Conservation (phyloP, 768 basidiomycete species). For the Daedaleopsis nitida region DNA sequence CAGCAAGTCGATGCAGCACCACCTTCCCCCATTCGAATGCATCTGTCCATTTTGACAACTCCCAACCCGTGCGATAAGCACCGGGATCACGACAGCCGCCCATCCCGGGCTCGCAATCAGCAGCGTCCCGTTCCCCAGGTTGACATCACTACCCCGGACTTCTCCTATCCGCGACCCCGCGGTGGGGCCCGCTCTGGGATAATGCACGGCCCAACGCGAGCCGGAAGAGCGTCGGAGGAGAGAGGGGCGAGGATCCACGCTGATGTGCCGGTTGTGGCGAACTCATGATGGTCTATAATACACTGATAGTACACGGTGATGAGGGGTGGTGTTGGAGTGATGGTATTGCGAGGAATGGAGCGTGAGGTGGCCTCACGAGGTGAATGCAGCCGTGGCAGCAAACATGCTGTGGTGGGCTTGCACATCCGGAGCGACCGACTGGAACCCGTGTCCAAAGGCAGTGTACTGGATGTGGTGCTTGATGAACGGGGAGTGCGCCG, state of each 20-base stretch:
- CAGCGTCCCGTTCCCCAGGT: not conserved
- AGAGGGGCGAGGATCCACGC: not conserved
- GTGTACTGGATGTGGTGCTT: slow-evolving; percentile 18
- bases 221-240: not conserved
- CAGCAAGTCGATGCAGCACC: no score
- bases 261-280: not conserved
- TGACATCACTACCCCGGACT: slow-evolving; percentile 6
- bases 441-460: slow-evolving; percentile 11
- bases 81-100: no score
- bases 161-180: not conserved
- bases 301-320: slow-evolving; percentile 16
- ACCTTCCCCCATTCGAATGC: no score
- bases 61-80: no score
- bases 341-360: slow-evolving; percentile 5
- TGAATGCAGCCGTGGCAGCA: slow-evolving; percentile 13
- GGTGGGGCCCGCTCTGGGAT: not conserved
- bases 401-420: slow-evolving; percentile 19
- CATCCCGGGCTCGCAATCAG: not conserved
- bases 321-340: slow-evolving; percentile 6
- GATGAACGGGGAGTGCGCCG: slow-evolving; percentile 44
- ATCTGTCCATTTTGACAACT: no score
- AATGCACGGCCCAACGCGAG: not conserved
- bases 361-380: slow-evolving; percentile 8
- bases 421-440: slow-evolving; percentile 18
- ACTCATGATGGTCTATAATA: slow-evolving; percentile 9